Conservation (phyloP, 371 early-diverging fungal species). For the Gilbertella persicaria region DNA sequence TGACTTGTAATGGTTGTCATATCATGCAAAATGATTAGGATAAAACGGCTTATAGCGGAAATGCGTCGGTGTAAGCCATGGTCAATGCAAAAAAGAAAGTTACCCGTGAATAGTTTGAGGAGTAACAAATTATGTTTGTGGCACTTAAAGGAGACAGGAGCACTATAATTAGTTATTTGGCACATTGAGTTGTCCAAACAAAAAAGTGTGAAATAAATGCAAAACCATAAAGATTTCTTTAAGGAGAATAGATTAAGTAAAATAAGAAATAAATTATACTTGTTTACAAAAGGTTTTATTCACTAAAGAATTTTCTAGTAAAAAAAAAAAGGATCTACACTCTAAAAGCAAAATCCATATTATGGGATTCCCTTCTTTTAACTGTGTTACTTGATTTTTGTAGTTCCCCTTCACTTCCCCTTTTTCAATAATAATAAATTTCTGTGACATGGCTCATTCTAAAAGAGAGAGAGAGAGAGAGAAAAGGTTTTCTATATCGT, state of each 20-base stretch:
- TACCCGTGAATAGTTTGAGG: no score
- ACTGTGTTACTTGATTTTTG: not conserved
- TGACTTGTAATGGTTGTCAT: no score
- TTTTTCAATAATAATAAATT: not conserved
- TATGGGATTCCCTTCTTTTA: not conserved
- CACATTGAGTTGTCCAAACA: not conserved
- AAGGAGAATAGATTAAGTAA: no score
- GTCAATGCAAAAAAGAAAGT: no score
- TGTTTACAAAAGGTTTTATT: not conserved
- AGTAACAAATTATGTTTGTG: not conserved
- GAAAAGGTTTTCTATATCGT: not conserved
- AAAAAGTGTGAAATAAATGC: no score
- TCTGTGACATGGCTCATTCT: not conserved
- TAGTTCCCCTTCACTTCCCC: no score
- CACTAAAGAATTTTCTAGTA: not conserved
- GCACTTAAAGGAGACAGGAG: not conserved
- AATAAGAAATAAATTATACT: no score
- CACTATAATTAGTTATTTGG: not conserved
- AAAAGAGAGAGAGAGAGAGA: no score
- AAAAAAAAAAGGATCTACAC: not conserved
- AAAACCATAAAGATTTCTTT: no score
- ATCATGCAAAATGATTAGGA: no score
- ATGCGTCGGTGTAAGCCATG: no score
- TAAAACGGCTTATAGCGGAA: no score
- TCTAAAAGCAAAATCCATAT: not conserved